phyloP scores from a whole-genome alignment of 225 moss, liverwort and hornwort genomes.

The Ulota crispa region DNA sequence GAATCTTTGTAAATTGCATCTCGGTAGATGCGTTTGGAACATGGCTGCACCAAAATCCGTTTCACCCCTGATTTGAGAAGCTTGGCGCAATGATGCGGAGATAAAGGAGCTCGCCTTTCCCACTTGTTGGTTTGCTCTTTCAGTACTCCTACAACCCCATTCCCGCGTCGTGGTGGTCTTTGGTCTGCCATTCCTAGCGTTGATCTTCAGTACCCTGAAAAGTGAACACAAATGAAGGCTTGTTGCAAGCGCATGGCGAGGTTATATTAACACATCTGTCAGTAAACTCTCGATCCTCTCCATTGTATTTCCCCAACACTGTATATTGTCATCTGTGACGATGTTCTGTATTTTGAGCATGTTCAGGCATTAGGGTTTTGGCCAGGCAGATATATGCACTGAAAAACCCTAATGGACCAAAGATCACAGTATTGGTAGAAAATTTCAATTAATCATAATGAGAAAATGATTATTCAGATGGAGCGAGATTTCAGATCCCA shows the following conservation, averaged over 20 bases:
- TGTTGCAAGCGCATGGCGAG: too few relatives aligned
- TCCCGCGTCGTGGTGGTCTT: slow-evolving; percentile 53
- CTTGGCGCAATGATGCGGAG: slow-evolving; percentile 77
- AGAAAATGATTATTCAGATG: too few relatives aligned
- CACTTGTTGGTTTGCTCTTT: slow-evolving; percentile 87
- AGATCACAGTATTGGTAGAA: too few relatives aligned
- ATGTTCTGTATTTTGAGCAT: background rate
- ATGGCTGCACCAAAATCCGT: slow-evolving; percentile 83
- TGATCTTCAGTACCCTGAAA: too few relatives aligned
- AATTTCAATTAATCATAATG: too few relatives aligned
- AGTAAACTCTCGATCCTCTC: background rate
- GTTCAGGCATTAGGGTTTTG: background rate
- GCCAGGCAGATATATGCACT: background rate
- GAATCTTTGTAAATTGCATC: slow-evolving; percentile 75
- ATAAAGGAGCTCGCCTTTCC: slow-evolving; percentile 96
- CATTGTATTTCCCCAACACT: background rate
- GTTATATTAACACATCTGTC: too few relatives aligned
- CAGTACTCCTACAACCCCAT: slow-evolving; percentile 76
- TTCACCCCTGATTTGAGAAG: slow-evolving; percentile 68
- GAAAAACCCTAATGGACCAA: too few relatives aligned
- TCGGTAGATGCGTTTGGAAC: slow-evolving; percentile 75
- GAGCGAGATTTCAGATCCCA: too few relatives aligned
- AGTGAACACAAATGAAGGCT: too few relatives aligned
- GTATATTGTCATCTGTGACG: background rate
- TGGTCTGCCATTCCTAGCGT: slow-evolving; percentile 37